These are phyloP conservation scores for Suillus fuscotomentosus DNA, from an alignment of 768 basidiomycete species.

Conservation along the genomic window DNA sequence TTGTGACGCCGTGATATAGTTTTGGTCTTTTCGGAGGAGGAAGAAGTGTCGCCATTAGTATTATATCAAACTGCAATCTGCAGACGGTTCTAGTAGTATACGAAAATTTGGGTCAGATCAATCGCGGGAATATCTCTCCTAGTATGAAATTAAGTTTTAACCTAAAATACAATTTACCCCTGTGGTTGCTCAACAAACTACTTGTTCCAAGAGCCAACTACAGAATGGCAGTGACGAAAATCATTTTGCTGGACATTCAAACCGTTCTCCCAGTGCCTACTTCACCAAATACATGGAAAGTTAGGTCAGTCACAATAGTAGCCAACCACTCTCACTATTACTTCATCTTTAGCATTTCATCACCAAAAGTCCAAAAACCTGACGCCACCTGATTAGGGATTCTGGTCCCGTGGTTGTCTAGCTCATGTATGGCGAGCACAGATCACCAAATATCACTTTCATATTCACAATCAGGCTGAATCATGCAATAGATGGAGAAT, in stretches of 20 bases:
- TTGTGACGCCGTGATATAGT: slow-evolving; percentile 70
- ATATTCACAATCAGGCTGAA: neutral
- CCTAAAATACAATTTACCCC: neutral
- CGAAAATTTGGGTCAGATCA: neutral
- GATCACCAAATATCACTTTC: neutral
- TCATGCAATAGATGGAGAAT: neutral
- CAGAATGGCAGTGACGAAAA: slow-evolving; percentile 11
- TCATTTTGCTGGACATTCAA: slow-evolving; percentile 11
- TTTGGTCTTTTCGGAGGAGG: slow-evolving; percentile 91
- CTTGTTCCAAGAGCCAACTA: neutral
- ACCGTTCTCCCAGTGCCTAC: slow-evolving; percentile 8
- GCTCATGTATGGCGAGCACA: neutral
- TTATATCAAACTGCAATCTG: neutral
- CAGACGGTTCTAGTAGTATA: neutral
- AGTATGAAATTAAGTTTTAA: neutral
- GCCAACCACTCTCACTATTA: neutral
- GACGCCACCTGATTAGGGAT: neutral
- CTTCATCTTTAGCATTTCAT: neutral
- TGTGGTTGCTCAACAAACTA: neutral
- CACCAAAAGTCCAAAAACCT: neutral
- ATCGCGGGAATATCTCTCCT: neutral
- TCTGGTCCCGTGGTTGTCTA: neutral
- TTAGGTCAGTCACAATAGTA: slow-evolving; percentile 6
- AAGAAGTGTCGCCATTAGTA: slow-evolving; percentile 74
- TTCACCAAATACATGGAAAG: slow-evolving; percentile 15